Base-by-base conservation (phyloP, 2,329 filamentous ascomycete genomes). In the Didymellaceae sp. region DNA sequence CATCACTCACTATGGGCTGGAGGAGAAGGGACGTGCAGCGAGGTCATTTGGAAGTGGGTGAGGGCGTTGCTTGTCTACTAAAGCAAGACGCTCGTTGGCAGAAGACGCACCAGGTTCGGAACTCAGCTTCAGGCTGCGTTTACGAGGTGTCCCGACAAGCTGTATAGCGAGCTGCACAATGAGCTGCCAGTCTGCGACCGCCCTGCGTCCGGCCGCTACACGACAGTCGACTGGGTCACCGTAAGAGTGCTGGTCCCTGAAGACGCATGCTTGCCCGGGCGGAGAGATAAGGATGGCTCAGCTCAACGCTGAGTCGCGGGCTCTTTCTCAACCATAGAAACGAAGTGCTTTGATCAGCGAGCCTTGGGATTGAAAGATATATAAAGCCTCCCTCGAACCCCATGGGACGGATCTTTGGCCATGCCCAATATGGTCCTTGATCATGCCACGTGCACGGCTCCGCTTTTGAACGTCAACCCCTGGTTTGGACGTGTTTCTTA, bases 401-500 rank as follows among this genome's bases (percentile, higher is more conserved):
- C 59, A 59, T 54, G 66, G 61, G 57, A 52, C 44, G 57, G 53
- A 39, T 45, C 43, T 49, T 37, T 49, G 41, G 50, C 61, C 55
- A 64, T 67, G 45, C 62, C 65, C 30, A 45, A 69, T 62, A 50
- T 54, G 60, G 67, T 16, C 51, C 24, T 56, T 45, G 50, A 57
- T 54, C 58, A 57, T 52, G 63, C 63, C 64, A 65, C 56, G 58
- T 32, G 60, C 55, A 57, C 52, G 57, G 54, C 21, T 52, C 48
- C 52, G 37, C 48, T 46, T 42, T 22, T 55, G 34, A 33, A 52
- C 26, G 16, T 49, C 43, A 26, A 46, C 40, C 28, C 25, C 48
- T 33, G 45, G 38, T 42, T 42, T 41, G 21, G 28, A 30, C 45
- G 31, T 31, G 13, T 18, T 9, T 33, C 32, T 11, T 42, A 16